Base-by-base conservation (phyloP, 2,329 filamentous ascomycete species). In the Sporothrix variecibatus region DNA sequence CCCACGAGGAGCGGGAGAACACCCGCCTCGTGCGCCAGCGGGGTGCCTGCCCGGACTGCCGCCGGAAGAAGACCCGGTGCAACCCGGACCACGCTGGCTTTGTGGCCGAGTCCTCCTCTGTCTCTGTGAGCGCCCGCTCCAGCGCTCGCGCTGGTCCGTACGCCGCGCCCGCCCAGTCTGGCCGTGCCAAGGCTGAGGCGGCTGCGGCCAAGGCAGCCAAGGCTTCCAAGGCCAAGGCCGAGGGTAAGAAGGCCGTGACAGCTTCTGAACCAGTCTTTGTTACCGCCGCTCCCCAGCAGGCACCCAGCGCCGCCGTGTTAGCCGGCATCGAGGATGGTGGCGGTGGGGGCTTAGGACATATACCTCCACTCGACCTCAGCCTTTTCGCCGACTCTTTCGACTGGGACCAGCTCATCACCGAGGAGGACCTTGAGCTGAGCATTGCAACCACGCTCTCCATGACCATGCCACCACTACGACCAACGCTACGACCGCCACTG, bases 1-100 rank as follows among this genome's bases (percentile, higher is more conserved):
- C 90, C 71, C 90, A 90, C 84, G 89, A 91, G 83, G 89, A 91
- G 83, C 86, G 90, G 46, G 89, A 91, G 72, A 90, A 91, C 78
- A 90, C 90, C 6, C 89, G 91, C 77, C 82, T 91, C 65, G 91
- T 92, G 88, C 85, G 90, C 75, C 89, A 90, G 79, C 88, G 91
- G 80, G 91, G 91, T 82, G 90, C 90, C n/a, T 92, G 90, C 79
- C 87, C 90, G 60, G 83, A 84, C 75, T 92, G 90, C 83, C 84
- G 85, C 75, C 85, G 83, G 80, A 91, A 90, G 86, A 92, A 92
- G 86, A 85, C 88, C 56, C 86, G 88, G 64, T 90, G 88, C 79
- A 87, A 89, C 77, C 88, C 88, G 2, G 88, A 86, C 81, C 88
- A 90, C 80, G 88, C 86, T 2, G 71, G 70, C 58, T 64, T 20